Evolutionary conservation across 164 flowering plant genomes (phyloP), one percentile per base, ranked within the genome.

Genomic region (Stephania yunnanensis): DNA sequence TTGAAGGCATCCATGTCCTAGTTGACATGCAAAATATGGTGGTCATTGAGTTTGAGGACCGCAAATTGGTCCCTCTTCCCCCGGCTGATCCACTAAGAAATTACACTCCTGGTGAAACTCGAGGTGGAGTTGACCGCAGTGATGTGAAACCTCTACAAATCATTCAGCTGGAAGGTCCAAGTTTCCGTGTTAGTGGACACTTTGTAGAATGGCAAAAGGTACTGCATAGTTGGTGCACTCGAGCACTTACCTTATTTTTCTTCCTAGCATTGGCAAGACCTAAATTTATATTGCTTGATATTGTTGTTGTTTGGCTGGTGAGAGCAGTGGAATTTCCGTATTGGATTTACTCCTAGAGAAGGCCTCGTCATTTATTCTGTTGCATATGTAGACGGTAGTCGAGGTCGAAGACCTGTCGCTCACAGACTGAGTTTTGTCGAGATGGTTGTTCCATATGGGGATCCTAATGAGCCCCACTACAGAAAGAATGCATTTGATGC

Each of bases 401-500:
- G 92, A 12, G 98, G 98, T 50, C 81, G 97, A 68, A 87, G 98
- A 78, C 84, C 95, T 72, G 93, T 93, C 6, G 98, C 98, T 10
- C 94, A 93, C 79, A 87, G 97, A 78, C 78, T 92, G 80, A 90
- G 97, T 74, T 93, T 93, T 89, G 97, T 93, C 71, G 98, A 93
- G 86, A 92, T 93, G 98, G 97, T 92, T 58, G 98, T 92, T 44
- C 97, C 97, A 1, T 93, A 93, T 84, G 98, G 98, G 8, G 98
- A 93, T 83, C 97, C 97, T 68, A 90, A 88, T 86, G 98, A 88
- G 7, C 98, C 98, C 45, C 98, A 93, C 80, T 93, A 93, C 78
- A 82, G 98, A 73, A 93, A 93, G 73, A 93, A 93, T 89, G 98
- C 98, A 68, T 93, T 93, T 84, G 98, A 93, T 88, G 97, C 98